Evolutionary conservation across 805 yeast genomes (phyloP).

Genomic region (Lachancea mirantina): DNA sequence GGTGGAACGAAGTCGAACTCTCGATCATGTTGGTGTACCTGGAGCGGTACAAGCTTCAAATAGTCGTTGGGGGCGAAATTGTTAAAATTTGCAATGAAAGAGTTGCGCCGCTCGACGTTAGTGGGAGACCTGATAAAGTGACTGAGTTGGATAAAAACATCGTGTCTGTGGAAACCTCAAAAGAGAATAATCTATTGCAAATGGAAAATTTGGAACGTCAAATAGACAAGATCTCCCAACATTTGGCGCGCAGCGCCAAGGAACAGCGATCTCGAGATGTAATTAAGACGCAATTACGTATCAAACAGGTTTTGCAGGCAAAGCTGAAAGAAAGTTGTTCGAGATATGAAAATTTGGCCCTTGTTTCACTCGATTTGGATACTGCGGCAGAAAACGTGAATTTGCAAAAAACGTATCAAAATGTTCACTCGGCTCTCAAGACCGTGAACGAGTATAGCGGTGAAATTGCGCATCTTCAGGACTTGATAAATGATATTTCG

Average conservation of each 20-base stretch:
- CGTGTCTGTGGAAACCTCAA: constrained; percentile 28
- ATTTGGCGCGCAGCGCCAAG: constrained; percentile 18
- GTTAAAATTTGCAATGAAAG: constrained; percentile 18
- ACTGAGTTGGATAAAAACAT: constrained; percentile 32
- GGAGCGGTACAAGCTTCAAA: constrained; percentile 12
- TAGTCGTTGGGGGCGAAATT: constrained; percentile 11
- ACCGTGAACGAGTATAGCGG: constrained; percentile 37
- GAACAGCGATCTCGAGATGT: constrained; percentile 20
- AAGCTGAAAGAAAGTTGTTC: constrained; percentile 29
- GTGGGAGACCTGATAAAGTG: constrained; percentile 13
- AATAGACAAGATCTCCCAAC: constrained; percentile 14
- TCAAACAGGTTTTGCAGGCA: constrained; percentile 32
- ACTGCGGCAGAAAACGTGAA: constrained; percentile 37
- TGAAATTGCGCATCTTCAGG: constrained; percentile 38
- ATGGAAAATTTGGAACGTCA: constrained; percentile 19
- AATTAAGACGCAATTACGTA: constrained; percentile 31
- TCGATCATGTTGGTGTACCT: constrained; percentile 18
- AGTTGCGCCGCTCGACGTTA: constrained; percentile 15
- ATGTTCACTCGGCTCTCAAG: constrained; percentile 32
- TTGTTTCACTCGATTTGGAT: constrained; percentile 37
- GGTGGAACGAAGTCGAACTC: constrained; percentile 11
- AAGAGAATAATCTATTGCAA: constrained; percentile 15
- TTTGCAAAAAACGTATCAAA: constrained; percentile 32
- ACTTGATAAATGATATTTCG: constrained; percentile 35
- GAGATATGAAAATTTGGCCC: constrained; percentile 33